These are phyloP conservation scores for Albifimbria verrucaria DNA, from an alignment of 2,329 filamentous ascomycete genomes.

Conservation along the genomic window DNA sequence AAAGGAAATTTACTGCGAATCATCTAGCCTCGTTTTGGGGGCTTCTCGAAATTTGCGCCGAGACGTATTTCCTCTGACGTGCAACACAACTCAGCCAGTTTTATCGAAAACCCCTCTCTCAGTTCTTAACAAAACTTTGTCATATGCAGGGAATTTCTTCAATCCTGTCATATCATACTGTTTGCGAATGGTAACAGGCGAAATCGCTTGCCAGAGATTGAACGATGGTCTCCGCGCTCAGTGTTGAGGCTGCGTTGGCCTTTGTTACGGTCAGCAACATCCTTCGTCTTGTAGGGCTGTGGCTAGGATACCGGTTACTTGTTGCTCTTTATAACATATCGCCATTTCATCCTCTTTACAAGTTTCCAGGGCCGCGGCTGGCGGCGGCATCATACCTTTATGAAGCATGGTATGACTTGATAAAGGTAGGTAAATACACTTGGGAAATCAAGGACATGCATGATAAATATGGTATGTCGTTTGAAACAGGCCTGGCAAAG, in stretches of 20 bases:
- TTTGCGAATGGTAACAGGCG: no score
- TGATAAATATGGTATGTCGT: constrained; percentile 29
- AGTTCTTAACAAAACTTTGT: no score
- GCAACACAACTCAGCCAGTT: no score
- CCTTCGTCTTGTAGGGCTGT: constrained; percentile 17
- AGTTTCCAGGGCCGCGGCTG: constrained; percentile 34
- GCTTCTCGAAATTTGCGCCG: no score
- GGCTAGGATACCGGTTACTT: constrained; percentile 25
- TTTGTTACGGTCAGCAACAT: not conserved
- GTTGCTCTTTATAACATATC: constrained; percentile 33
- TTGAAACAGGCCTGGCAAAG: not conserved
- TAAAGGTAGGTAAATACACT: constrained; percentile 31
- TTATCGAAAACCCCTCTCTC: no score
- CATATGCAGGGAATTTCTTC: no score
- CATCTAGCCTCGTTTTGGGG: no score
- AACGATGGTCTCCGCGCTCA: not conserved
- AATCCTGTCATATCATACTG: no score
- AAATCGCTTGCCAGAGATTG: no score
- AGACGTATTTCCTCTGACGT: no score
- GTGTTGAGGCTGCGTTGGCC: not conserved
- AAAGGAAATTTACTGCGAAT: no score
- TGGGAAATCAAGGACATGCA: constrained; percentile 32
- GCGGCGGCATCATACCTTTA: constrained; percentile 32
- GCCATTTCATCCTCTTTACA: constrained; percentile 33
- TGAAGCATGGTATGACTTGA: constrained; percentile 35